phyloP scores from a whole-genome alignment of 2,329 filamentous ascomycete genomes.

The Calycina herbarum region DNA sequence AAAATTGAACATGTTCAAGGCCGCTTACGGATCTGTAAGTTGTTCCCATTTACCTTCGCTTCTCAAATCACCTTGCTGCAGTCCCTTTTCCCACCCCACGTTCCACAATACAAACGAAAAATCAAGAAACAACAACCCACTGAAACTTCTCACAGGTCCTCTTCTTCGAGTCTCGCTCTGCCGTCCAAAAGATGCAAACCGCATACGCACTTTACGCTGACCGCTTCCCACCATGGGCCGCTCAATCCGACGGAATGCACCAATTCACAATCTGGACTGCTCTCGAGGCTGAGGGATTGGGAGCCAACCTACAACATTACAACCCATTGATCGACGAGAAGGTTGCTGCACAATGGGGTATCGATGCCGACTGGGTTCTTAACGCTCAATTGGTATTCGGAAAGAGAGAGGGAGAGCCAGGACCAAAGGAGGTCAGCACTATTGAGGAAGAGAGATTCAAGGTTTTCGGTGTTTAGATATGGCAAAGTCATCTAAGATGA shows the following conservation, averaged over 20 bases:
- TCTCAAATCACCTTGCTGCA: not conserved
- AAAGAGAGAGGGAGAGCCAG: slow-evolving; percentile 53
- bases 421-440: slow-evolving; percentile 64
- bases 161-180: slow-evolving; percentile 79
- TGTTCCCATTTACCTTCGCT: too few relatives aligned
- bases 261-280: slow-evolving; percentile 80
- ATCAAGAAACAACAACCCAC: not conserved
- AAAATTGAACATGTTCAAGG: slow-evolving; percentile 58
- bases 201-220: slow-evolving; percentile 75
- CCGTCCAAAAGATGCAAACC: slow-evolving; percentile 65
- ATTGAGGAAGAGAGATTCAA: slow-evolving; percentile 68
- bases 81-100: not conserved
- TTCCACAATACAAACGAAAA: not conserved
- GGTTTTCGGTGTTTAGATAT: slow-evolving; percentile 51
- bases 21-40: slow-evolving; percentile 72
- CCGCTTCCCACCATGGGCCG: slow-evolving; percentile 74
- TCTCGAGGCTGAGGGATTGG: slow-evolving; percentile 79
- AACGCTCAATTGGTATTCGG: slow-evolving; percentile 86
- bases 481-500: too few relatives aligned
- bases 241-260: slow-evolving; percentile 78
- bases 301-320: slow-evolving; percentile 91
- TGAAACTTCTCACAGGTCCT: slow-evolving; percentile 56
- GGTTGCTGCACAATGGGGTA: slow-evolving; percentile 65
- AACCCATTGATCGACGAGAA: slow-evolving; percentile 80
- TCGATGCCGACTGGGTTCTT: slow-evolving; percentile 73